These are phyloP conservation scores for Thermochaetoides dissita DNA, from an alignment of 2,329 filamentous ascomycete species.

Conservation along the genomic window DNA sequence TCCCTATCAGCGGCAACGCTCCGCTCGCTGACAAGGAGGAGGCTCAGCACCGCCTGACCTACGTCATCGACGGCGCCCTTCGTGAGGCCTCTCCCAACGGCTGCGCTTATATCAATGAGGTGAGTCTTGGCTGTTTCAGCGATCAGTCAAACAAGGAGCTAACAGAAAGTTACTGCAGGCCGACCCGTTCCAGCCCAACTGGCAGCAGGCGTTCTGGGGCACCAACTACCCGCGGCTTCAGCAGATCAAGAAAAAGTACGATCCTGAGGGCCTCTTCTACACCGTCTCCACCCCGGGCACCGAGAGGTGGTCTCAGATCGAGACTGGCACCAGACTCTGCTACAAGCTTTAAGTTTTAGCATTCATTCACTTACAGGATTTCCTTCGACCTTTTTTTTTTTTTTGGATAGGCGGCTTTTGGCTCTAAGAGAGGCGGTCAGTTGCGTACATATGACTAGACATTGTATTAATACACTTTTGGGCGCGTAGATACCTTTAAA, in stretches of 20 bases:
- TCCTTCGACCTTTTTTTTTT: not conserved
- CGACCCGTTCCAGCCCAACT: slow-evolving; percentile 21
- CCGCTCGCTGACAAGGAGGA: slow-evolving; percentile 28
- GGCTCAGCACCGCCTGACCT: slow-evolving; percentile 25
- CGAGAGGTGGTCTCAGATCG: slow-evolving; percentile 28
- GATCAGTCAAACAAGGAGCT: not conserved
- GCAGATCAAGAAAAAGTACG: slow-evolving; percentile 29
- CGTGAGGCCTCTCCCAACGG: slow-evolving; percentile 24
- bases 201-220: slow-evolving; percentile 27
- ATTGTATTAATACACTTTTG: no score
- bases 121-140: slow-evolving; percentile 4
- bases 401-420: not conserved
- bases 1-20: slow-evolving; percentile 23
- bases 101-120: slow-evolving; percentile 33
- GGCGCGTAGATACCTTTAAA: no score
- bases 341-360: slow-evolving; percentile 11
- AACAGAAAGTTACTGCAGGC: slow-evolving; percentile 9
- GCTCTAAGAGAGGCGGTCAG: no score
- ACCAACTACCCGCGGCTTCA: slow-evolving; percentile 22
- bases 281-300: slow-evolving; percentile 30
- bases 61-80: slow-evolving; percentile 24
- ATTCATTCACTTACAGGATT: not conserved
- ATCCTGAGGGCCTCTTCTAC: slow-evolving; percentile 28
- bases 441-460: no score
- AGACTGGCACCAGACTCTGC: slow-evolving; percentile 28